Percentiles rank a stretch among this genome's conserved stretches.
Conservation (phyloP, 108 stramenopile species). For the Stephanodiscus minutulus region DNA sequence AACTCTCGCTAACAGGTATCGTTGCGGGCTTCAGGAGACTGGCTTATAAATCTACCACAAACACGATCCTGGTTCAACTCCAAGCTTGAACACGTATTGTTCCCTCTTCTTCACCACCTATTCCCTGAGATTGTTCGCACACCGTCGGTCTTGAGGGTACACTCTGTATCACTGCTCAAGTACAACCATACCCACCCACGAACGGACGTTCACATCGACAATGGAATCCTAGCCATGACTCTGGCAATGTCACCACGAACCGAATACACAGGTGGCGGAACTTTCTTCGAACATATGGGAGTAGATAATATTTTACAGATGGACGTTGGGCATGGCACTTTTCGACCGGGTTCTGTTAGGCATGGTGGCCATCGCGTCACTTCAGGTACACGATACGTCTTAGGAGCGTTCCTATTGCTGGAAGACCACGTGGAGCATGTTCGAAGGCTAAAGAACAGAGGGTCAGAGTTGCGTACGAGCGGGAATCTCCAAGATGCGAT, state of each 20-base stretch:
- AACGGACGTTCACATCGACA: constrained; percentile 72
- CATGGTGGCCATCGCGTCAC: constrained; percentile 66
- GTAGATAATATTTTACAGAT: constrained; percentile 53
- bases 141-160: constrained; percentile 55
- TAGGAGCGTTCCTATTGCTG: constrained; percentile 64
- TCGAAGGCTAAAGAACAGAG: constrained; percentile 64
- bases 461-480: constrained; percentile 49
- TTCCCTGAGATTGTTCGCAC: constrained; percentile 65
- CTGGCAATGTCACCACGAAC: constrained; percentile 54
- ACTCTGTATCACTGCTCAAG: constrained; percentile 62
- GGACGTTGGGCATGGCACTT: constrained; percentile 69
- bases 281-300: constrained; percentile 70
- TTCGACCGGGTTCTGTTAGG: constrained; percentile 64
- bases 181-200: constrained; percentile 72
- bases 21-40: constrained; percentile 33
- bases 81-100: constrained; percentile 45
- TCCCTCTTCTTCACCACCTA: constrained; percentile 48
- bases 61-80: constrained; percentile 64
- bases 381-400: constrained; percentile 54
- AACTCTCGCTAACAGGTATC: not conserved
- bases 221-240: constrained; percentile 71
- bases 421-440: constrained; percentile 73
- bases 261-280: constrained; percentile 62
- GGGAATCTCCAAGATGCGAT: constrained; percentile 47
- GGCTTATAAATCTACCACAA: constrained; percentile 59